Evolutionary conservation across 768 basidiomycete species (phyloP).

Genomic region (Suillus sp.): DNA sequence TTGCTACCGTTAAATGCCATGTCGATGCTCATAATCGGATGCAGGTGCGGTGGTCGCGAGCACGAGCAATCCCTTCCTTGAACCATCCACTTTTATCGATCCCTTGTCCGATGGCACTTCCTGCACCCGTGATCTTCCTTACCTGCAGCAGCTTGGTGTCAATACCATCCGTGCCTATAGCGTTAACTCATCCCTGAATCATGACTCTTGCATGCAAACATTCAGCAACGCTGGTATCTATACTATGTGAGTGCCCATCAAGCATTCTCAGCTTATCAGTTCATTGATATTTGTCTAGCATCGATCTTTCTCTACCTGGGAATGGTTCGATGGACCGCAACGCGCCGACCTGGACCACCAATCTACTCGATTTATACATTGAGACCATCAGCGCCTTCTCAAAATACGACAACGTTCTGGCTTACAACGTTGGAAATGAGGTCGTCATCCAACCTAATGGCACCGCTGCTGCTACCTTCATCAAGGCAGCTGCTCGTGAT

Average conservation of each 20-base stretch:
- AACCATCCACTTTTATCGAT: constrained; percentile 78
- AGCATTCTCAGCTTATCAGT: constrained; percentile 10
- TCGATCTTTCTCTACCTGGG: constrained; percentile 83
- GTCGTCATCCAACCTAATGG: constrained; percentile 53
- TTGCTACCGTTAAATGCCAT: background rate
- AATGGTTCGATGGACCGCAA: constrained; percentile 83
- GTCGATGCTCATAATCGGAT: background rate
- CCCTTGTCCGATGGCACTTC: constrained; percentile 67
- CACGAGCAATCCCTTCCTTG: constrained; percentile 61
- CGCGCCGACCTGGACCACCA: constrained; percentile 78
- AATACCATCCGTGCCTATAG: constrained; percentile 88
- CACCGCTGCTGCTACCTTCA: constrained; percentile 71
- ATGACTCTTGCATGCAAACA: constrained; percentile 82
- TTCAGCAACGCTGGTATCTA: constrained; percentile 84
- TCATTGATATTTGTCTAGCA: constrained; percentile 45
- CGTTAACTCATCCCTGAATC: constrained; percentile 80
- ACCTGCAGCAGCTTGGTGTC: constrained; percentile 72
- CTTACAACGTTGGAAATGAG: constrained; percentile 91
- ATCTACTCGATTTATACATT: constrained; percentile 77
- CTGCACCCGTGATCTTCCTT: constrained; percentile 80
- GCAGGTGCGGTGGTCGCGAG: constrained; percentile 43
- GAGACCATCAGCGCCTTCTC: constrained; percentile 76
- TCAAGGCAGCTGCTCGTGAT: constrained; percentile 92
- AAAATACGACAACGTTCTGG: constrained; percentile 88
- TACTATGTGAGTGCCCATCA: constrained; percentile 63